Base-by-base conservation (phyloP, 495 filamentous ascomycete genomes). In the Talaromyces thailandensis region DNA sequence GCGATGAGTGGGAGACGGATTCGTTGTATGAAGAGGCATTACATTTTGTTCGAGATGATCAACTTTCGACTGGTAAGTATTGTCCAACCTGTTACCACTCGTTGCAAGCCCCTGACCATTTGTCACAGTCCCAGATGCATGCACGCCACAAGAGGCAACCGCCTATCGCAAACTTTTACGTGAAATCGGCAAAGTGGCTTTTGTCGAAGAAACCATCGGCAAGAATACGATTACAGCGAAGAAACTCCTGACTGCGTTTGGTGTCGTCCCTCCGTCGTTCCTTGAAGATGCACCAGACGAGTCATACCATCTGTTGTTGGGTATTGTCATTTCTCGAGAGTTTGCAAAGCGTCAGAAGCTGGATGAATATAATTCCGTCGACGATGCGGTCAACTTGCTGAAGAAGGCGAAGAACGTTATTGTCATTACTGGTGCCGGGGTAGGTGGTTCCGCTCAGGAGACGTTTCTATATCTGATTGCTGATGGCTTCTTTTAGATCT, bases 211-310 rank as follows among this genome's bases (percentile, higher is more conserved):
- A 62, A 92, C 89, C 11, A 81, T 97, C 61, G 83, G 84, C 40
- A 78, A 81, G 25, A 84, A 85, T 14, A 75, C 76, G 26, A 83
- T 93, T 63, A 85, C 88, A 2, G 90, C 88, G 24, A 89, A 88
- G 75, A 94, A 91, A 73, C 78, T 98, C 23, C 85, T 92, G 64
- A 94, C 91, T 6, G 94, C 93, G n/a, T 98, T 98, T 75, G 88
- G 89, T 56, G 86, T 96, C 63, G 72, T 82, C 31, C 88, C 88
- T 57, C 92, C 92, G 18, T 73, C 78, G 29, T 93, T 91, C 70
- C 78, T 96, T 23, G 88, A 93, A 24, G 89, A 85, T 25, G 78
- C 83, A 40, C 81, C 82, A 24, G 91, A 96, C 67, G 80, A 87
- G n/a, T 78, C 84, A 2, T 96, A 89, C 69, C 88, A 88, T 69